These are phyloP conservation scores for Schizophyllum amplum DNA, from an alignment of 1,284 basidiomycete species.

Conservation along the genomic window DNA sequence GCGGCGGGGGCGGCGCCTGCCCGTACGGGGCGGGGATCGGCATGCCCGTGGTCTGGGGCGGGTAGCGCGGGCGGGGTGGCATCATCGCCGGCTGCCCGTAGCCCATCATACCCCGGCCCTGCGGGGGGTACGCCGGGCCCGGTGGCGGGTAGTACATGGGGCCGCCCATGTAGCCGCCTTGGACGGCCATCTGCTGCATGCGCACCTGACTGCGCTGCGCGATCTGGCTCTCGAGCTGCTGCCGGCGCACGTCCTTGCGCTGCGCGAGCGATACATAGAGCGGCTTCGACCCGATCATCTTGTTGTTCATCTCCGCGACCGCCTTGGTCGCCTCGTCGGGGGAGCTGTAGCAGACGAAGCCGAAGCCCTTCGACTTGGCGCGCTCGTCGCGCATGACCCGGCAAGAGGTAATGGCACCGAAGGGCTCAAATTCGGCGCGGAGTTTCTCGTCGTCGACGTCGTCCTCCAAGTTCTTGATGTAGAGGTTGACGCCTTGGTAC, in stretches of 20 bases:
- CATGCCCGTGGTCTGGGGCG: conserved; percentile 67
- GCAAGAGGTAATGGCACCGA: conserved; percentile 95
- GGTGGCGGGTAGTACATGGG: conserved; percentile 82
- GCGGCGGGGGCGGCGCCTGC: conserved; percentile 54
- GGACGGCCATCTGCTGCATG: conserved; percentile 87
- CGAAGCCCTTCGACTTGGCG: conserved; percentile 89
- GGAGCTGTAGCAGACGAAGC: conserved; percentile 98
- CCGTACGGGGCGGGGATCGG: conserved; percentile 65
- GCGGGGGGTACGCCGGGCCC: conserved; percentile 76
- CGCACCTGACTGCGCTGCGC: conserved; percentile 93
- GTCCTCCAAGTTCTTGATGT: conserved; percentile 97
- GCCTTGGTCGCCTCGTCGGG: conserved; percentile 99
- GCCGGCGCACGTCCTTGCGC: conserved; percentile 95
- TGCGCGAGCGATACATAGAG: conserved; percentile 99
- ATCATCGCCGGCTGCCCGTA: conserved; percentile 81
- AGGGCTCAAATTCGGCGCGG: conserved; percentile 92
- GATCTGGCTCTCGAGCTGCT: conserved; percentile 98
- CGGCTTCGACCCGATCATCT: conserved; percentile 98
- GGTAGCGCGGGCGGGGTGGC: conserved; percentile 78
- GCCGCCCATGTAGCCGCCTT: conserved; percentile 78
- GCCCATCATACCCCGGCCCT: conserved; percentile 78
- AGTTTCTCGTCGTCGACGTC: conserved; percentile 95
- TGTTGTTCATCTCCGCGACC: conserved; percentile 99
- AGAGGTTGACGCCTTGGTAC: conserved; percentile 98
- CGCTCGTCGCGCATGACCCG: conserved; percentile 99